Evolutionary conservation across 768 basidiomycete species (phyloP), one percentile per base, ranked within the genome.

Genomic region (Chalciporus pseudorubinellus): DNA sequence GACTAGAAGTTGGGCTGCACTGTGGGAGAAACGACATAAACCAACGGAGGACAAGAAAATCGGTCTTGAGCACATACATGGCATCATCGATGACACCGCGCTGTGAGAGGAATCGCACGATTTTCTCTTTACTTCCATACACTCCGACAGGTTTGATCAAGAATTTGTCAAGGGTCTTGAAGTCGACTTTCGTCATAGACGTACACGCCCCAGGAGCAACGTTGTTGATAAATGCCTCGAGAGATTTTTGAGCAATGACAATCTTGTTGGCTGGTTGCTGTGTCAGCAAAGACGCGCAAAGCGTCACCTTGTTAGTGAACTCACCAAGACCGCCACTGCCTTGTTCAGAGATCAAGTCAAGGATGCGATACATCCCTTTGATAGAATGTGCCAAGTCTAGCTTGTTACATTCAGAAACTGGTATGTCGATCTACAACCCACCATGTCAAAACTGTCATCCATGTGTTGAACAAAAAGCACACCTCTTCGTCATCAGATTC

Each of bases 121-220:
- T 78, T 52, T 79, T 73, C 4, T 70, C 60, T 59, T 74, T 79
- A 56, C 76, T 78, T 0, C 83, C 84, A 53, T 85, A 85, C 2
- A 85, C 52, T 2, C 83, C 84, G 6, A 81, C 59, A 6, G 80
- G 81, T 50, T 77, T 74, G 51, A 85, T 59, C 3, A 56, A 46
- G 14, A 71, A 59, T 3, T 69, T 53, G 58, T 85, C 84, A 8
- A 85, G 67, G 1, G 65, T 62, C 39, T 72, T 72, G 63, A 85
- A 85, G 54, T 84, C 73, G 51, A 85, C 78, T 53, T 74, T 78
- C 2, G 79, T 82, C 44, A 83, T 67, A 0, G 80, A 79, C 1
- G 58, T 53, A 57, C 82, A 84, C 5, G 84, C 75, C 1, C 78
- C 76, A 0, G 83, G 80, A 36, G 59, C 70, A 9, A 83, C 41